phyloP scores from a whole-genome alignment of 2,329 filamentous ascomycete genomes.

The Rasamsonia emersonii region DNA sequence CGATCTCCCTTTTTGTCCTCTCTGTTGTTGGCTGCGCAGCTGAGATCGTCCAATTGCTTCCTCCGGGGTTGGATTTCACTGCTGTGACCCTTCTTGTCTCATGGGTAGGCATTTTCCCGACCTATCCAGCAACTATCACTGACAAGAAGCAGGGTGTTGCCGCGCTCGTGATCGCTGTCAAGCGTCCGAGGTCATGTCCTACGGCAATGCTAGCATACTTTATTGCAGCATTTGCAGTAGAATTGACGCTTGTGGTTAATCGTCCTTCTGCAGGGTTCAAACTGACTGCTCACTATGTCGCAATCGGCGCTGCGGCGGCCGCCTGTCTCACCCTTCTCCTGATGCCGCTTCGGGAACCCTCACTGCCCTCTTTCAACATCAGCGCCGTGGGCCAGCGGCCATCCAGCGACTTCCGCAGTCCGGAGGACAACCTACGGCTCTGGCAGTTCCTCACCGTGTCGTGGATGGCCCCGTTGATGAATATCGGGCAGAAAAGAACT shows the following conservation, averaged over 20 bases:
- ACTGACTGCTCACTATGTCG: slow-evolving; percentile 16
- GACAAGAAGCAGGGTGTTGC: slow-evolving; percentile 23
- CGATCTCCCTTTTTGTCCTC: slow-evolving; percentile 28
- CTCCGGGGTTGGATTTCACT: slow-evolving; percentile 9
- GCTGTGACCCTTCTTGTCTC: slow-evolving; percentile 23
- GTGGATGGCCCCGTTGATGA: slow-evolving; percentile 71
- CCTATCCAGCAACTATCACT: slow-evolving; percentile 12
- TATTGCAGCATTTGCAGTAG: slow-evolving; percentile 21
- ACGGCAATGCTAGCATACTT: slow-evolving; percentile 30
- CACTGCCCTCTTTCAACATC: slow-evolving; percentile 48
- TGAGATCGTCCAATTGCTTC: slow-evolving; percentile 21
- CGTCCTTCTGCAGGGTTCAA: slow-evolving; percentile 8
- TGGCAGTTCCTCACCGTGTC: slow-evolving; percentile 80
- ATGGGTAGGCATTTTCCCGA: slow-evolving; percentile 25
- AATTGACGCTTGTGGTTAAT: slow-evolving; percentile 25
- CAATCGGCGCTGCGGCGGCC: slow-evolving; percentile 34
- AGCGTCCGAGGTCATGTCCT: slow-evolving; percentile 35
- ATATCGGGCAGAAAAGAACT: slow-evolving; percentile 54
- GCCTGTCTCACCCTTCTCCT: slow-evolving; percentile 49
- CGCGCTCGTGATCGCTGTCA: slow-evolving; percentile 25
- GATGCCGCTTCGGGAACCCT: slow-evolving; percentile 62
- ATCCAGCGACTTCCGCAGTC: slow-evolving; percentile 54
- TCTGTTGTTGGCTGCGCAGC: slow-evolving; percentile 29
- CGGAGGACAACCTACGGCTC: slow-evolving; percentile 70
- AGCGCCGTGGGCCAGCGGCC: slow-evolving; percentile 49